These are phyloP conservation scores for Aspergillus funiculosus DNA, from an alignment of 495 filamentous ascomycete genomes.

Conservation along the genomic window DNA sequence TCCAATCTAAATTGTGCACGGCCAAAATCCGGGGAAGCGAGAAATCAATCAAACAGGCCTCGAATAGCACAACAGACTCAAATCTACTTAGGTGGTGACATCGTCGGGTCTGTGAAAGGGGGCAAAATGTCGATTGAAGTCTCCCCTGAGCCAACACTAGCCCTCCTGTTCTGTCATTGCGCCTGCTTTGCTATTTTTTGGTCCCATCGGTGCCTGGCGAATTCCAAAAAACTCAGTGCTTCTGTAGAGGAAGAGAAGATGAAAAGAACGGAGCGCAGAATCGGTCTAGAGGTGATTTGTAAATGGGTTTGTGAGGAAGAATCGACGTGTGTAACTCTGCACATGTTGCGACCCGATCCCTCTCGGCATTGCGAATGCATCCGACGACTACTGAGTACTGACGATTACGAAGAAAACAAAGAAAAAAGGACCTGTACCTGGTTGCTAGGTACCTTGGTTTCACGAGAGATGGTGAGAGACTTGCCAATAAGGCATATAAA, in stretches of 20 bases:
- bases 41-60: conserved; percentile 1
- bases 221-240: too few relatives aligned
- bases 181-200: too few relatives aligned
- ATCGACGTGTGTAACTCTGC: neutral
- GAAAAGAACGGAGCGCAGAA: too few relatives aligned
- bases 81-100: too few relatives aligned
- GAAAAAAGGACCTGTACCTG: too few relatives aligned
- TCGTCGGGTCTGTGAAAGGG: neutral
- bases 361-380: neutral
- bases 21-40: neutral
- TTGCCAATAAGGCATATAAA: conserved; percentile 1
- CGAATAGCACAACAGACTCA: neutral
- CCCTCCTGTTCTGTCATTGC: too few relatives aligned
- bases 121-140: neutral
- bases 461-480: neutral
- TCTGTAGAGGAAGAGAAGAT: too few relatives aligned
- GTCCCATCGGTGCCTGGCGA: too few relatives aligned
- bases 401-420: too few relatives aligned
- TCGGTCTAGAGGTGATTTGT: too few relatives aligned
- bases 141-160: too few relatives aligned
- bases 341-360: conserved; percentile 1
- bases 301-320: neutral
- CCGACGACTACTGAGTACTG: neutral
- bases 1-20: neutral
- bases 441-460: too few relatives aligned